Conservation (phyloP, 257 asterid species). For the Nicotiana attenuata region DNA sequence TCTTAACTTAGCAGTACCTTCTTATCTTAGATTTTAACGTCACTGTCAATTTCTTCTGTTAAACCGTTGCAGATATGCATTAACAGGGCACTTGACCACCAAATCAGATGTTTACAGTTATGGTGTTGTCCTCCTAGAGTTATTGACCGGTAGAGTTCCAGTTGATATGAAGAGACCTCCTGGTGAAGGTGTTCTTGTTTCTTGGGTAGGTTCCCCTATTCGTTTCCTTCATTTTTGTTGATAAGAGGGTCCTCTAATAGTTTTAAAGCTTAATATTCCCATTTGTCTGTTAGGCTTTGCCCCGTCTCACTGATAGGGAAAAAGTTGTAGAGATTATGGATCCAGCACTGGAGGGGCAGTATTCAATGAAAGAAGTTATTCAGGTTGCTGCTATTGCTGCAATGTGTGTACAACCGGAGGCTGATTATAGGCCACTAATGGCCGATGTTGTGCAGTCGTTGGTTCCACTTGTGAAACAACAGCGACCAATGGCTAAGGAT, state of each 20-base stretch:
- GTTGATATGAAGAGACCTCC: slow-evolving; percentile 87
- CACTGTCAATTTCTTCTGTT: background rate
- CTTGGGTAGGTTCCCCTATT: slow-evolving; percentile 58
- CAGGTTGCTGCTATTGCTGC: slow-evolving; percentile 95
- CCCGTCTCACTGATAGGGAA: slow-evolving; percentile 76
- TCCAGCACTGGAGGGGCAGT: slow-evolving; percentile 73
- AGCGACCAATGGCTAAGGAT: slow-evolving; percentile 31
- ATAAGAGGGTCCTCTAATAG: background rate
- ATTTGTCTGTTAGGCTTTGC: slow-evolving; percentile 50
- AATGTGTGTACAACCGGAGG: slow-evolving; percentile 89
- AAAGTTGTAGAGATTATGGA: slow-evolving; percentile 81
- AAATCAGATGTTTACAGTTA: slow-evolving; percentile 95
- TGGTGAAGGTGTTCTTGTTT: slow-evolving; percentile 83
- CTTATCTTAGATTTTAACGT: background rate
- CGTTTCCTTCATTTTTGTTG: background rate
- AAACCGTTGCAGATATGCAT: slow-evolving; percentile 54
- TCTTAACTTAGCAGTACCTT: background rate
- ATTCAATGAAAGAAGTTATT: slow-evolving; percentile 75
- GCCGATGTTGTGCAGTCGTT: slow-evolving; percentile 88
- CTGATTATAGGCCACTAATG: slow-evolving; percentile 89
- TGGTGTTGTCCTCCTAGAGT: slow-evolving; percentile 84
- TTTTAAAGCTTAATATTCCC: background rate
- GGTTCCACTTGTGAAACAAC: slow-evolving; percentile 69
- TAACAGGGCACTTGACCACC: slow-evolving; percentile 87
- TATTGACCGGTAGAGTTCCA: slow-evolving; percentile 88